Conservation (phyloP, 225 moss, liverwort and hornwort genomes). For the Pseudisothecium myosuroides region DNA sequence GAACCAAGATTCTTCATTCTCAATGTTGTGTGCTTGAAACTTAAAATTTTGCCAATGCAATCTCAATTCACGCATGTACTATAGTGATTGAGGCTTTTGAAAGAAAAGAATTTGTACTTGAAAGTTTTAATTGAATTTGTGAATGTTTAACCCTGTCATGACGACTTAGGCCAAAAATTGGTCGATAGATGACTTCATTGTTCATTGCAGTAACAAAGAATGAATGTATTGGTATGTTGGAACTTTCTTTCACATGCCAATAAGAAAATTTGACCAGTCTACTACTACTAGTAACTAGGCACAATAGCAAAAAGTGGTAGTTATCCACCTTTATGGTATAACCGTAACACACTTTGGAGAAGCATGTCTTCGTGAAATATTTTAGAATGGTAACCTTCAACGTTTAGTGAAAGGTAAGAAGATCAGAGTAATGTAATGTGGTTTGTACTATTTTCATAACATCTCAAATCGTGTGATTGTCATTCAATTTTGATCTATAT, state of each 20-base stretch:
- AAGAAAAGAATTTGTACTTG: background rate
- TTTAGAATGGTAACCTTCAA: background rate
- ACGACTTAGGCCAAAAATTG: too few species aligned
- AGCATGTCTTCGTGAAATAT: background rate
- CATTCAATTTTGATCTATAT: background rate
- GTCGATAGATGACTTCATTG: too few species aligned
- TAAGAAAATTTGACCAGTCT: background rate
- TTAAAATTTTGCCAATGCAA: background rate
- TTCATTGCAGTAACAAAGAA: too few species aligned
- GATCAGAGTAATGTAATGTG: background rate
- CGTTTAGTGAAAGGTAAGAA: background rate
- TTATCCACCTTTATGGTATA: background rate
- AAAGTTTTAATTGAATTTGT: background rate
- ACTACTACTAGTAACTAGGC: background rate
- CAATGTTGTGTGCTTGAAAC: background rate
- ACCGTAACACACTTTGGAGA: background rate
- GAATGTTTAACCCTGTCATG: background rate
- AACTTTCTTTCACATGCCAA: background rate
- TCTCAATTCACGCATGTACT: background rate
- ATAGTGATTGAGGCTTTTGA: background rate
- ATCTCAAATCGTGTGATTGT: background rate
- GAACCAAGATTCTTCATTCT: background rate
- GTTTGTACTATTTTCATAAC: background rate
- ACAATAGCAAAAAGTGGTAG: background rate
- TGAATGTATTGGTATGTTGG: background rate